These are phyloP conservation scores for Metschnikowia orientalis DNA, from an alignment of 805 yeast species.

Conservation along the genomic window DNA sequence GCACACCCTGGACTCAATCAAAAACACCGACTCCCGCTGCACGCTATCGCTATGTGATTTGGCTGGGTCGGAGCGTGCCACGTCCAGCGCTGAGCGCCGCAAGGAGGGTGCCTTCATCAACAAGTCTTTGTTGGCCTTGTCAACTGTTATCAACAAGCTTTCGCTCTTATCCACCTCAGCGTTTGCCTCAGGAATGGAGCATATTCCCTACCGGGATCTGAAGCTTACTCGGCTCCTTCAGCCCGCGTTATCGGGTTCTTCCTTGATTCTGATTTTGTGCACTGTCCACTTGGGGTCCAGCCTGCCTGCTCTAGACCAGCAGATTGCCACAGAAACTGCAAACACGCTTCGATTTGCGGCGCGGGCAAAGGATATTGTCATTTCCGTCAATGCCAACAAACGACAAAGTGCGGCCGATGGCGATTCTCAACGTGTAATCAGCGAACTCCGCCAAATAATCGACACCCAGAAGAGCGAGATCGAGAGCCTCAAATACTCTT, in stretches of 20 bases:
- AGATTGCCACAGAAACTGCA: constrained; percentile 67
- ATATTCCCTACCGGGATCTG: constrained; percentile 90
- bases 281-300: constrained; percentile 65
- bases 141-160: constrained; percentile 86
- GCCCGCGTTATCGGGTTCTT: constrained; percentile 85
- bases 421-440: constrained; percentile 47
- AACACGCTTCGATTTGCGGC: constrained; percentile 91
- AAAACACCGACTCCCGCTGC: constrained; percentile 43
- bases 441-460: constrained; percentile 54
- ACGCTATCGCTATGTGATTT: constrained; percentile 85
- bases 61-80: constrained; percentile 90
- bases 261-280: constrained; percentile 80
- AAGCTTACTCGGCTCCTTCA: constrained; percentile 86
- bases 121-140: constrained; percentile 82
- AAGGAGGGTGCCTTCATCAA: constrained; percentile 93
- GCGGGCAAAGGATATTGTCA: constrained; percentile 79
- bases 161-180: constrained; percentile 34
- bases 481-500: constrained; percentile 26
- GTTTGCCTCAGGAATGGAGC: constrained; percentile 37
- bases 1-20: constrained; percentile 36
- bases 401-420: constrained; percentile 21
- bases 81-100: constrained; percentile 68
- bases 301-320: constrained; percentile 25
- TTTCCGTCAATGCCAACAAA: constrained; percentile 58
- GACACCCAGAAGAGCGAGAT: constrained; percentile 58